These are phyloP conservation scores for Jasminum sambac DNA, from an alignment of 257 asterid species.

Conservation along the genomic window DNA sequence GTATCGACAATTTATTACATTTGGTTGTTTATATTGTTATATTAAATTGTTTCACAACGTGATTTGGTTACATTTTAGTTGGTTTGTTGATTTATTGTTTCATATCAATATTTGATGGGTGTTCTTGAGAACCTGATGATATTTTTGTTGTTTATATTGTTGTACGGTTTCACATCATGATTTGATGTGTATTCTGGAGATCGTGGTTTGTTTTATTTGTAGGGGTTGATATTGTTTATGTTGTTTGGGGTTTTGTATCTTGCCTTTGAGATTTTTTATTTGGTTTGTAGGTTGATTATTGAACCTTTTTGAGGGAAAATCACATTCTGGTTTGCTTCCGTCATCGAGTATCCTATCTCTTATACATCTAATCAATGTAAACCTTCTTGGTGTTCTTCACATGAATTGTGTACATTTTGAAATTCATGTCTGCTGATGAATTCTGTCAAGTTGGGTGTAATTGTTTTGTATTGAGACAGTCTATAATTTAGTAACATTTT, in stretches of 20 bases:
- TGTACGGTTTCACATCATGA: not conserved
- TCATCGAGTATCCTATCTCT: not conserved
- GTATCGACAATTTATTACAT: not conserved
- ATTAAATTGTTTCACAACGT: not conserved
- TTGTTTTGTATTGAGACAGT: not conserved
- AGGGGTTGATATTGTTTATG: no score
- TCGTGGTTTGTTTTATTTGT: not conserved
- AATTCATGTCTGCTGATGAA: not conserved
- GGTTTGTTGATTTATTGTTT: no score
- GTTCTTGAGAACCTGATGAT: not conserved
- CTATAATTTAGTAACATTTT: no score
- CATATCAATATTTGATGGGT: not conserved
- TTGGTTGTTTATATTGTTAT: not conserved
- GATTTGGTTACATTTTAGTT: no score
- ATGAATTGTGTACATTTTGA: not conserved
- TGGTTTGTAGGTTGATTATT: conserved; percentile 15
- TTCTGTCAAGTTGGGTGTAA: not conserved
- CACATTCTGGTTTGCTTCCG: conserved; percentile 4
- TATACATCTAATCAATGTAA: not conserved
- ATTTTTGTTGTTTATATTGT: not conserved
- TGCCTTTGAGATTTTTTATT: not conserved
- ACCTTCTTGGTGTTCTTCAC: not conserved
- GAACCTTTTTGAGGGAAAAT: conserved; percentile 22
- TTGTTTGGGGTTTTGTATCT: no score
- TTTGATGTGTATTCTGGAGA: not conserved